Percentiles rank a stretch among this genome's conserved stretches.
Evolutionary conservation across 139 green algal genomes (phyloP).

Genomic region (Chlorella vulgaris): DNA sequence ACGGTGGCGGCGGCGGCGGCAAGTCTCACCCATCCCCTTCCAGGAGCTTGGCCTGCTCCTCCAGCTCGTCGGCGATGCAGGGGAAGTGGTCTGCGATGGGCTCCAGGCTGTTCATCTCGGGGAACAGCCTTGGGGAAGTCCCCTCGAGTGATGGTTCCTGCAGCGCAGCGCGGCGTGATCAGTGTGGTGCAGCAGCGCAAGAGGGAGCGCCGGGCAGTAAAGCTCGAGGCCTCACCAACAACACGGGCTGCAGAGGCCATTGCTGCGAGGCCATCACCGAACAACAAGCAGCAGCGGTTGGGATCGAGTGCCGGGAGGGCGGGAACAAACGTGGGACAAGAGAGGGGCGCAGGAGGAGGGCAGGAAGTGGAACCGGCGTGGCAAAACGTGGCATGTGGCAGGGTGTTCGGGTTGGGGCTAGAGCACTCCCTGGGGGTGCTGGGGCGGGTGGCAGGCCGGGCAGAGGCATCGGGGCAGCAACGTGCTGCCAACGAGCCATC

Average conservation of each 20-base stretch:
- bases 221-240: neutral
- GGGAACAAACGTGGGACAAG: neutral
- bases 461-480: too few relatives aligned
- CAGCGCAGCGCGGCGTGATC: neutral
- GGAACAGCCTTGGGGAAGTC: too few relatives aligned
- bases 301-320: too few relatives aligned
- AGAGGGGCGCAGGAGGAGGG: neutral
- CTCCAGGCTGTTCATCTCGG: neutral
- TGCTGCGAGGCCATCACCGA: neutral
- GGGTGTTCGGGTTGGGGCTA: too few relatives aligned
- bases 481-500: too few relatives aligned
- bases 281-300: neutral
- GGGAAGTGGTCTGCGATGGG: constrained; percentile 20
- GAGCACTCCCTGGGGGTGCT: too few relatives aligned
- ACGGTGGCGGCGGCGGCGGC: neutral
- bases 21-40: constrained; percentile 34
- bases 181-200: neutral
- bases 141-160: neutral
- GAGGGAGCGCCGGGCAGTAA: neutral
- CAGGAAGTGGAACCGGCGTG: neutral
- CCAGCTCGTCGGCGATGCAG: constrained; percentile 42
- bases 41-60: constrained; percentile 41
- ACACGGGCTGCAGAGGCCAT: neutral
- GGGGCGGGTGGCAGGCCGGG: too few relatives aligned
- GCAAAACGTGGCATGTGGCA: neutral